Percentiles rank a stretch among this genome's conserved stretches.
These are phyloP conservation scores for Wickerhamomyces silvicola DNA, from an alignment of 805 yeast species.

Conservation along the genomic window DNA sequence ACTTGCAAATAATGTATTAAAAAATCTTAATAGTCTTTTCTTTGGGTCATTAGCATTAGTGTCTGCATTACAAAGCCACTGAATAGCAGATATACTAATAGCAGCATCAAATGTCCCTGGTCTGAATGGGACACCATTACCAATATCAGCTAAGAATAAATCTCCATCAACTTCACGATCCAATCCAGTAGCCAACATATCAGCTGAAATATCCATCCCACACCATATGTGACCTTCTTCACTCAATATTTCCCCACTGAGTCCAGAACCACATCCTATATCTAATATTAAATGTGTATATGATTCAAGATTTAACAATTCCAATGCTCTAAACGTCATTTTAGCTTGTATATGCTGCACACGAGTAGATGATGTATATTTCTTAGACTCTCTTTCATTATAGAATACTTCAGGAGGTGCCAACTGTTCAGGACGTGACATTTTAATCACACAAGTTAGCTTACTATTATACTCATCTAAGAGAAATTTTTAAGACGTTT, in stretches of 20 bases:
- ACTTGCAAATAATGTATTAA: slow-evolving; percentile 80
- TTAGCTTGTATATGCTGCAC: slow-evolving; percentile 98
- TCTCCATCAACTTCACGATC: slow-evolving; percentile 95
- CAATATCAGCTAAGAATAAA: slow-evolving; percentile 85
- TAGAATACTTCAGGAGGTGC: slow-evolving; percentile 97
- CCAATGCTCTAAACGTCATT: slow-evolving; percentile 93
- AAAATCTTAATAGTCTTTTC: slow-evolving; percentile 70
- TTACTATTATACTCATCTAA: no score
- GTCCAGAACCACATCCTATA: slow-evolving; percentile 96
- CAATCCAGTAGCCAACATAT: slow-evolving; percentile 91
- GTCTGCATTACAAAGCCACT: slow-evolving; percentile 98
- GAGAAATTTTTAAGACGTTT: no score
- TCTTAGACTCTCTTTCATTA: slow-evolving; percentile 81
- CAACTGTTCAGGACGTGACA: slow-evolving; percentile 94
- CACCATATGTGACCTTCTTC: slow-evolving; percentile 95
- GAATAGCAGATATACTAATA: slow-evolving; percentile 89
- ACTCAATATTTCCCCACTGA: slow-evolving; percentile 87
- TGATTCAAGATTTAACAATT: slow-evolving; percentile 69
- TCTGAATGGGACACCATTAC: slow-evolving; percentile 89
- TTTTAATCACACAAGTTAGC: no score
- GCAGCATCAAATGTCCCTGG: slow-evolving; percentile 98
- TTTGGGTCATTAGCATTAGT: slow-evolving; percentile 76
- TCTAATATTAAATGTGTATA: slow-evolving; percentile 68
- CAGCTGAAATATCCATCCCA: slow-evolving; percentile 94
- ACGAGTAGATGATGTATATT: slow-evolving; percentile 90